Evolutionary conservation across 305 asterid genomes (phyloP).

Genomic region (Plantago coronopus): DNA sequence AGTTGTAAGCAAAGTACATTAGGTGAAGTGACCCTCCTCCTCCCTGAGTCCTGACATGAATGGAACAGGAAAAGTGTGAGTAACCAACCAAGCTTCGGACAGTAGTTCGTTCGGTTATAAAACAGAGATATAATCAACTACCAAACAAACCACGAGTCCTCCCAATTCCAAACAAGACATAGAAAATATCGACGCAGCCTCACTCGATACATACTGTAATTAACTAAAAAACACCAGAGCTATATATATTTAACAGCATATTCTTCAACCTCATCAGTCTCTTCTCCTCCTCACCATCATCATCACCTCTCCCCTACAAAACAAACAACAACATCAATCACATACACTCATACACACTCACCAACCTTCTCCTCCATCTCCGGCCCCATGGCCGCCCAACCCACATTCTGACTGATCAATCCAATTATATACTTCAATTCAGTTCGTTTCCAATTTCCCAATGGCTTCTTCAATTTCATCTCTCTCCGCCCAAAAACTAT

Average conservation of each 20-base stretch:
- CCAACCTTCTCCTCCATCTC: background rate
- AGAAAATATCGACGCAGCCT: background rate
- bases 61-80: background rate
- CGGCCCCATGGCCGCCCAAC: background rate
- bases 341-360: background rate
- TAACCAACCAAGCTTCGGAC: no score
- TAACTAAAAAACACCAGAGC: background rate
- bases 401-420: background rate
- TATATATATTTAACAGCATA: slow-evolving; percentile 6
- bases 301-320: background rate
- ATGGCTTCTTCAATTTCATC: slow-evolving; percentile 53
- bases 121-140: no score
- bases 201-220: background rate
- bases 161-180: background rate
- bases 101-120: no score
- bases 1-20: no score
- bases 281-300: background rate
- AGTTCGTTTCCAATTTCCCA: no score
- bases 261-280: background rate
- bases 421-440: background rate
- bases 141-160: background rate
- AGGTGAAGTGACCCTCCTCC: no score
- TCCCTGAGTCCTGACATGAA: background rate
- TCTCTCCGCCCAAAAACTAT: slow-evolving; percentile 29
- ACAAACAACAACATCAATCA: background rate